These are phyloP conservation scores for Phytophthora macrochlamydospora DNA, from an alignment of 352 stramenopile species.

Conservation along the genomic window DNA sequence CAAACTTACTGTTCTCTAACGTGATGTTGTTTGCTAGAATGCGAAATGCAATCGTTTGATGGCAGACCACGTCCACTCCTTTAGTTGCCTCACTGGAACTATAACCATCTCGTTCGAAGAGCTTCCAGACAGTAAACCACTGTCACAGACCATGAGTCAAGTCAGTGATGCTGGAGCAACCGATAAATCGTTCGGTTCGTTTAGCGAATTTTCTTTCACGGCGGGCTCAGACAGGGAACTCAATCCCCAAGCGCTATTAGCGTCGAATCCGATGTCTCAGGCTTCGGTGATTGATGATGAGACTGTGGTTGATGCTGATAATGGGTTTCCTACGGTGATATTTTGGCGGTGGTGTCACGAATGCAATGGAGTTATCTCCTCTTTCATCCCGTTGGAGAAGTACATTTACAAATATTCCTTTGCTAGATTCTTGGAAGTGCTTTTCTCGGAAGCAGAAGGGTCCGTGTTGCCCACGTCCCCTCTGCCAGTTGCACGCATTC, in stretches of 20 bases:
- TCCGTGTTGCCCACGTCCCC: slow-evolving; percentile 11
- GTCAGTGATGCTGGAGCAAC: slow-evolving; percentile 30
- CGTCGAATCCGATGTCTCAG: slow-evolving; percentile 35
- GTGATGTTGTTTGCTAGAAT: slow-evolving; percentile 46
- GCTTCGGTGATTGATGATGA: slow-evolving; percentile 29
- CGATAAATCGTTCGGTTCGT: slow-evolving; percentile 38
- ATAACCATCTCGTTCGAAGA: slow-evolving; percentile 87
- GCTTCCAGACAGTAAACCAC: slow-evolving; percentile 58
- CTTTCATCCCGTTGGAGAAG: slow-evolving; percentile 87
- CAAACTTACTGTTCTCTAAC: too few relatives aligned
- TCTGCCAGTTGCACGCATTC: slow-evolving; percentile 45
- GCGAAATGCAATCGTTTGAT: slow-evolving; percentile 81
- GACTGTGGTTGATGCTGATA: slow-evolving; percentile 18
- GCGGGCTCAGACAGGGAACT: slow-evolving; percentile 44
- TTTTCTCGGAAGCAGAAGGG: slow-evolving; percentile 88
- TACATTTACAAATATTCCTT: slow-evolving; percentile 98
- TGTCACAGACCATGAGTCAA: slow-evolving; percentile 46
- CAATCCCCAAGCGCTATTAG: slow-evolving; percentile 53
- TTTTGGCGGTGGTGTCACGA: slow-evolving; percentile 98
- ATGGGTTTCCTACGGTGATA: slow-evolving; percentile 79
- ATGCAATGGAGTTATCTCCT: slow-evolving; percentile 93
- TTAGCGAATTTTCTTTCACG: slow-evolving; percentile 34
- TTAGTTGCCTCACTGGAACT: slow-evolving; percentile 70
- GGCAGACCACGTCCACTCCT: slow-evolving; percentile 84
- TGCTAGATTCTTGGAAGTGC: slow-evolving; percentile 97